A percentile compares a stretch with the other conserved stretches of the same genome.
phyloP scores from a whole-genome alignment of 805 yeast species.

The Hanseniaspora opuntiae region DNA sequence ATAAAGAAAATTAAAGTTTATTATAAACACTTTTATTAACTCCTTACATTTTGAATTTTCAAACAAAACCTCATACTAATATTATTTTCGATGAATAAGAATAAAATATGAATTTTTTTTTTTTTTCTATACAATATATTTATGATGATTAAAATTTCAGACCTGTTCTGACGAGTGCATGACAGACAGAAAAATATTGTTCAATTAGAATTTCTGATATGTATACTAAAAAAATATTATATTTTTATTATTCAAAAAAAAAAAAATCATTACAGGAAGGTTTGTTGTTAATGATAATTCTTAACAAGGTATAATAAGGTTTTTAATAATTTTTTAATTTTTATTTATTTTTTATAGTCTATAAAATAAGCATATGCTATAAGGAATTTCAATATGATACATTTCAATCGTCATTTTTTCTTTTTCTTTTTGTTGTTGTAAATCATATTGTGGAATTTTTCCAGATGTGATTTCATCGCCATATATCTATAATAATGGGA shows the following conservation, averaged over 20 bases:
- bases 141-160: conserved; percentile 12
- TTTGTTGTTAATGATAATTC: neutral
- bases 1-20: too few relatives aligned
- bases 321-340: neutral
- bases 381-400: neutral
- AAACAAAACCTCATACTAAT: too few relatives aligned
- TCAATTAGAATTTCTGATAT: conserved; percentile 10
- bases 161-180: conserved; percentile 14
- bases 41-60: neutral
- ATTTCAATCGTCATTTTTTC: neutral
- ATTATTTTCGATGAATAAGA: neutral
- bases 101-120: neutral
- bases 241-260: neutral
- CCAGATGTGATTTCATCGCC: neutral
- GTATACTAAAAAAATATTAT: neutral
- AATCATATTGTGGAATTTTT: neutral
- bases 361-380: neutral
- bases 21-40: too few relatives aligned
- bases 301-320: neutral
- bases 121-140: neutral
- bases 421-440: neutral
- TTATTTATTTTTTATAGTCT: neutral
- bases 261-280: neutral
- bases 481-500: neutral
- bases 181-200: conserved; percentile 13